Evolutionary conservation across 2,329 filamentous ascomycete genomes (phyloP).

Genomic region (Alternaria sp.): DNA sequence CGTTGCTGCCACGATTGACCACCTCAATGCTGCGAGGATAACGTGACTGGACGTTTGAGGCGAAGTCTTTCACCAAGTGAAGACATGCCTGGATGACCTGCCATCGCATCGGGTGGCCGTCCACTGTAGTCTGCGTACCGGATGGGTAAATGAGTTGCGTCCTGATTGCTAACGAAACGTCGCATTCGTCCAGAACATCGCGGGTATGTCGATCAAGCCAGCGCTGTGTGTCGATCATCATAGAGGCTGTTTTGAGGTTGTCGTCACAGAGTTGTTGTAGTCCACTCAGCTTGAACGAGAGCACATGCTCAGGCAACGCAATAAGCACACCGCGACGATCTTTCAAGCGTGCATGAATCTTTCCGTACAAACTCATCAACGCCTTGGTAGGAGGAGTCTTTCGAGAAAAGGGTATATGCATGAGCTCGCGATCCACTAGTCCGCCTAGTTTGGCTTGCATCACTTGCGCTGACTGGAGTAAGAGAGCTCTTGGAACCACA

Average conservation of each 20-base stretch:
- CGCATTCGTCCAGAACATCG: slow-evolving; percentile 70
- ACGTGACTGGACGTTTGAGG: slow-evolving; percentile 43
- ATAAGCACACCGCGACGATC: slow-evolving; percentile 62
- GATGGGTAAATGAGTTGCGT: slow-evolving; percentile 56
- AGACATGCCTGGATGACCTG: slow-evolving; percentile 46
- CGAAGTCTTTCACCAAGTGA: slow-evolving; percentile 30
- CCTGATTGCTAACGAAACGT: slow-evolving; percentile 51
- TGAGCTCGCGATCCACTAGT: slow-evolving; percentile 60
- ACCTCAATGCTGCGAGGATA: slow-evolving; percentile 61
- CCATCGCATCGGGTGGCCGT: slow-evolving; percentile 52
- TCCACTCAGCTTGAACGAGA: slow-evolving; percentile 70
- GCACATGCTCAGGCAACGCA: slow-evolving; percentile 66
- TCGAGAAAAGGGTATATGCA: slow-evolving; percentile 66
- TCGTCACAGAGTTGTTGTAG: slow-evolving; percentile 62
- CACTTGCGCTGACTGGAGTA: slow-evolving; percentile 64
- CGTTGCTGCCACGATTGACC: slow-evolving; percentile 38
- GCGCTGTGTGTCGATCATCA: slow-evolving; percentile 60
- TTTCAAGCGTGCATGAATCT: slow-evolving; percentile 53
- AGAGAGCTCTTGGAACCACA: slow-evolving; percentile 63
- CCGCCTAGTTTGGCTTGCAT: slow-evolving; percentile 63
- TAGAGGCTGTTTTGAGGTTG: slow-evolving; percentile 49
- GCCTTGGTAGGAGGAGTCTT: slow-evolving; percentile 49
- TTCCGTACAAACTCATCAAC: slow-evolving; percentile 42
- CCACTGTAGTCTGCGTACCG: slow-evolving; percentile 49
- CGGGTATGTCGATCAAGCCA: slow-evolving; percentile 60